Evolutionary conservation across 768 basidiomycete genomes (phyloP).

Genomic region (Tricholoma hemisulphureum): DNA sequence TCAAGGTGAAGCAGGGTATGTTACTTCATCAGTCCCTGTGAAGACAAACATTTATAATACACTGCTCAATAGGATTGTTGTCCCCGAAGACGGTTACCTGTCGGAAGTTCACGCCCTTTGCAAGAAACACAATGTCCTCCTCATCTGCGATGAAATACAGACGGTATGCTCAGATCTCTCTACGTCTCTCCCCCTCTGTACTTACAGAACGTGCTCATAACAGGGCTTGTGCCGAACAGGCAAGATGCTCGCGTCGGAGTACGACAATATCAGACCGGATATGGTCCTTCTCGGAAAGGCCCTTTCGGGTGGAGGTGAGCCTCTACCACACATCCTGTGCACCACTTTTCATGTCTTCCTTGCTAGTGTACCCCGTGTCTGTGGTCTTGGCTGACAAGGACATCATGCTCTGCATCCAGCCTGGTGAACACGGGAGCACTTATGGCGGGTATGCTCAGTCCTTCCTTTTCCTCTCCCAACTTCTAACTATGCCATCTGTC

Average conservation of each 20-base stretch:
- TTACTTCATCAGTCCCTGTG: too few species aligned
- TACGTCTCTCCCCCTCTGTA: not conserved
- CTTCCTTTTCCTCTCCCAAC: not conserved
- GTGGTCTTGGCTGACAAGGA: conserved; percentile 88
- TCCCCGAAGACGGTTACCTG: conserved; percentile 88
- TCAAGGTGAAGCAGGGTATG: conserved; percentile 97
- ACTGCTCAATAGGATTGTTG: conserved; percentile 66
- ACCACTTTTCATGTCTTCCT: not conserved
- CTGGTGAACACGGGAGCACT: conserved; percentile 95
- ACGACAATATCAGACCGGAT: conserved; percentile 87
- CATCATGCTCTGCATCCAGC: conserved; percentile 92
- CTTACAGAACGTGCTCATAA: conserved; percentile 2
- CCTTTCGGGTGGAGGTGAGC: conserved; percentile 87
- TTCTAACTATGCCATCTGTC: conserved; percentile 2
- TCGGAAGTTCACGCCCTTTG: conserved; percentile 75
- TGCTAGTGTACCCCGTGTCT: conserved; percentile 89
- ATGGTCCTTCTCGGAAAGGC: conserved; percentile 94
- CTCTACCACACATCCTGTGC: not conserved
- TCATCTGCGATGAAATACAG: conserved; percentile 98
- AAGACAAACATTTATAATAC: conserved; percentile 4
- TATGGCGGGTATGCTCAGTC: conserved; percentile 78
- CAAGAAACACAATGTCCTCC: conserved; percentile 88
- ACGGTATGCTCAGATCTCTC: conserved; percentile 53
- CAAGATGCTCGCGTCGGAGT: conserved; percentile 88
- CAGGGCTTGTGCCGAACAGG: conserved; percentile 91